Percentiles rank a stretch among this genome's conserved stretches.
Conservation (phyloP, 2,329 filamentous ascomycete species). For the Pleoardoris graminearum region DNA sequence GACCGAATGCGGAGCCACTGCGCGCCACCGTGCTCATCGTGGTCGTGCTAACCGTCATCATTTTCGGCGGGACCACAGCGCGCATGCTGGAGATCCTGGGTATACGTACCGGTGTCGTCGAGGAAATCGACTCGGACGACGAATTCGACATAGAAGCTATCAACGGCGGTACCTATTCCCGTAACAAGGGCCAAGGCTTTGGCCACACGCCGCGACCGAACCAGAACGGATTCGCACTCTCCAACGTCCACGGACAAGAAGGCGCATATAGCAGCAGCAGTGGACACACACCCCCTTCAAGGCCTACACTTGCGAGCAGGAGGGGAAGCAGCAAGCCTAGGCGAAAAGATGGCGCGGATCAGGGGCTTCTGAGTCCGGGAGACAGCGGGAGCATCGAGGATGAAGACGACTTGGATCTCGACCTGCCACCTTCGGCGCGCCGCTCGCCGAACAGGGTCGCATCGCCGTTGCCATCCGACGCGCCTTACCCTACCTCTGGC, state of each 20-base stretch:
- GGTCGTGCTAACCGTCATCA: conserved; percentile 96
- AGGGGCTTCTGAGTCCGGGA: conserved; percentile 57
- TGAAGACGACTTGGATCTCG: conserved; percentile 59
- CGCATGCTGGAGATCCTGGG: conserved; percentile 96
- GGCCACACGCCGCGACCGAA: conserved; percentile 71
- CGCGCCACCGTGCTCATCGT: conserved; percentile 96
- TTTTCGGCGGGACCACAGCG: conserved; percentile 95
- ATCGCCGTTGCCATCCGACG: conserved; percentile 32
- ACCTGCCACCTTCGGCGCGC: conserved; percentile 61
- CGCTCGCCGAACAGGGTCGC: conserved; percentile 47
- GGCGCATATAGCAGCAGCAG: conserved; percentile 64
- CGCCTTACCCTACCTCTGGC: conserved; percentile 49
- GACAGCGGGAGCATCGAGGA: conserved; percentile 54
- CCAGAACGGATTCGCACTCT: conserved; percentile 59
- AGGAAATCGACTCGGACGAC: conserved; percentile 96
- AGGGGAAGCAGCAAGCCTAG: conserved; percentile 57
- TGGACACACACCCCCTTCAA: conserved; percentile 53
- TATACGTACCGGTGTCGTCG: conserved; percentile 94
- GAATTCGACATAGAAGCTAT: conserved; percentile 91
- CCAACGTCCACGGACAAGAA: conserved; percentile 54
- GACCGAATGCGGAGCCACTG: conserved; percentile 78
- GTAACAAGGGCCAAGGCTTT: conserved; percentile 75
- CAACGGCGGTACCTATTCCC: conserved; percentile 73
- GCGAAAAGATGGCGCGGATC: conserved; percentile 54
- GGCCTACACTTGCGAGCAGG: conserved; percentile 51